Evolutionary conservation across 495 filamentous ascomycete species (phyloP).

Genomic region (Hypoxylon trugodes): DNA sequence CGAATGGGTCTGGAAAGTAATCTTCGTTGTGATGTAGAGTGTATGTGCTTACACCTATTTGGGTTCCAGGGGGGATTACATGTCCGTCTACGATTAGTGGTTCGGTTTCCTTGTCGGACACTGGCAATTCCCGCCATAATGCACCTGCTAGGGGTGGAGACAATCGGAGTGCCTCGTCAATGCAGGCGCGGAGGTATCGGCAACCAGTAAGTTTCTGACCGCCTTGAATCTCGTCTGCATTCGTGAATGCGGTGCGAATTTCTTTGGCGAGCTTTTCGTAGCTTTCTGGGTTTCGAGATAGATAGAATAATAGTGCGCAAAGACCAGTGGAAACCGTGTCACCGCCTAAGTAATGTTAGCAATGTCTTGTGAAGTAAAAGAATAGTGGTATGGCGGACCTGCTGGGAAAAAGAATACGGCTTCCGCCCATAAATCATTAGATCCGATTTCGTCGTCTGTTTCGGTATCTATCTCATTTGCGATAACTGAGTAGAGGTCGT

Average conservation of each 20-base stretch:
- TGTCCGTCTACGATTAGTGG: background rate
- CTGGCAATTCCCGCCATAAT: background rate
- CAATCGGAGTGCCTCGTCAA: background rate
- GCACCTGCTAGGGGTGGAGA: background rate
- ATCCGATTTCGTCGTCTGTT: too few relatives aligned
- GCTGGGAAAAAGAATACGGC: too few relatives aligned
- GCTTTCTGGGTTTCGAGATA: background rate
- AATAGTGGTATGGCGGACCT: too few relatives aligned
- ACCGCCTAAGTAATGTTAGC: too few relatives aligned
- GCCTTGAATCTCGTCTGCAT: background rate
- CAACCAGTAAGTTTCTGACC: background rate
- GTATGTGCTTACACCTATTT: background rate
- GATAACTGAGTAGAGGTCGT: too few relatives aligned
- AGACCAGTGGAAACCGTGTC: background rate
- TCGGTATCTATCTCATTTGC: too few relatives aligned
- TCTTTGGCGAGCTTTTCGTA: background rate
- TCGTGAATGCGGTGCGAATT: background rate
- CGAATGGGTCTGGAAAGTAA: background rate
- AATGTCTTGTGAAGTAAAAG: too few relatives aligned
- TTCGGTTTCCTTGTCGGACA: background rate
- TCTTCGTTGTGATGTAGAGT: background rate
- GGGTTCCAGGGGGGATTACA: background rate
- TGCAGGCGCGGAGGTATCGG: background rate
- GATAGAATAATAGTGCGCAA: background rate
- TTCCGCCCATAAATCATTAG: too few relatives aligned